These are phyloP conservation scores for Aeminium ludgeri DNA, from an alignment of 495 filamentous ascomycete genomes.

Conservation along the genomic window DNA sequence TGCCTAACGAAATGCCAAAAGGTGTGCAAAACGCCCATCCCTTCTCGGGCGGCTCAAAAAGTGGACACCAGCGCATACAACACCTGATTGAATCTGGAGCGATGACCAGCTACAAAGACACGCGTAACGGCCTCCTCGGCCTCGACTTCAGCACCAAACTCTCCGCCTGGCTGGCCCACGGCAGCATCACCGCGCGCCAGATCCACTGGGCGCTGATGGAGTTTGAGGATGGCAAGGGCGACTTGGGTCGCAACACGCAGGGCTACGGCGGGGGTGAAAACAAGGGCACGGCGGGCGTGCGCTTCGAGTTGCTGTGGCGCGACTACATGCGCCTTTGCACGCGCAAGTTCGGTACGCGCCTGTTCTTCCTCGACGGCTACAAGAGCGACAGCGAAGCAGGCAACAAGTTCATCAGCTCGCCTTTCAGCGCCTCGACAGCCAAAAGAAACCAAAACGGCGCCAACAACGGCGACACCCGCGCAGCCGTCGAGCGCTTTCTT, in stretches of 20 bases:
- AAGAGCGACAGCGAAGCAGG: slow-evolving; percentile 26
- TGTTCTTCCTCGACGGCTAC: slow-evolving; percentile 47
- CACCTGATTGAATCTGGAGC: slow-evolving; percentile 41
- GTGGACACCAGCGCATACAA: slow-evolving; percentile 36
- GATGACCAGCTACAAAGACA: slow-evolving; percentile 44
- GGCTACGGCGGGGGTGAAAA: slow-evolving; percentile 50
- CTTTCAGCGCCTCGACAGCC: slow-evolving; percentile 6
- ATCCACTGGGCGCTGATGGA: slow-evolving; percentile 41
- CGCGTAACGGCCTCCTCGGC: slow-evolving; percentile 50
- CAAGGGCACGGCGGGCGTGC: slow-evolving; percentile 46
- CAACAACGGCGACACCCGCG: slow-evolving; percentile 18
- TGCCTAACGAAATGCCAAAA: slow-evolving; percentile 29
- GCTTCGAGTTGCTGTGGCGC: slow-evolving; percentile 57
- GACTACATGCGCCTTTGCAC: slow-evolving; percentile 60
- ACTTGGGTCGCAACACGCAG: slow-evolving; percentile 19
- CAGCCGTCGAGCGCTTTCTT: slow-evolving; percentile 33
- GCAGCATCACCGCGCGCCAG: slow-evolving; percentile 49
- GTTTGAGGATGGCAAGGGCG: slow-evolving; percentile 40
- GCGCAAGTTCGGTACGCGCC: slow-evolving; percentile 41
- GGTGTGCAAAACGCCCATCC: slow-evolving; percentile 38
- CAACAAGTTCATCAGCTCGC: slow-evolving; percentile 11
- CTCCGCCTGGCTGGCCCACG: slow-evolving; percentile 49
- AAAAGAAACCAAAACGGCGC: slow-evolving; percentile 19
- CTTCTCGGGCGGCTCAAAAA: slow-evolving; percentile 47
- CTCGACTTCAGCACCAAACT: slow-evolving; percentile 53